Percentiles rank a stretch among this genome's conserved stretches.
phyloP scores from a whole-genome alignment of 805 yeast species.

The Ogataea methanolica region DNA sequence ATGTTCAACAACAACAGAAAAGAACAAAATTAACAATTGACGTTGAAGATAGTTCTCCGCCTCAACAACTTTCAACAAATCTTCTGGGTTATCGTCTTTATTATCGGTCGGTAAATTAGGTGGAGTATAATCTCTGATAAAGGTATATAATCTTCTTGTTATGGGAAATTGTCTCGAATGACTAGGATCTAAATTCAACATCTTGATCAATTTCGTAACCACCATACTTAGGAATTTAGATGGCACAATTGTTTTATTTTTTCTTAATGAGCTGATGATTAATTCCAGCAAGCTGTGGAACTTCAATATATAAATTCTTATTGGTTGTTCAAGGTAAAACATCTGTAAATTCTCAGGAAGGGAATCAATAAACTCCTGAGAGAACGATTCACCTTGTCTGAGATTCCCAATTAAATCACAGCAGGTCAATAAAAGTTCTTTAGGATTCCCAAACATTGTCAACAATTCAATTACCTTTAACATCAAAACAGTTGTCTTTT shows the following conservation, averaged over 20 bases:
- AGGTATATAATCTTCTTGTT: conserved; percentile 59
- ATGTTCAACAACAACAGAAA: conserved; percentile 46
- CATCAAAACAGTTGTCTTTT: conserved; percentile 32
- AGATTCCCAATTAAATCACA: conserved; percentile 57
- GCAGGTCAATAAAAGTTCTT: conserved; percentile 67
- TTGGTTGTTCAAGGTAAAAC: conserved; percentile 6
- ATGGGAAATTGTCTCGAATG: conserved; percentile 33
- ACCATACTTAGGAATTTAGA: conserved; percentile 74
- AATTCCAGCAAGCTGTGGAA: conserved; percentile 67
- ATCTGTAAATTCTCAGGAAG: conserved; percentile 10
- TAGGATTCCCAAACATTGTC: conserved; percentile 70
- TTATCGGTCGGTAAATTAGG: conserved; percentile 37
- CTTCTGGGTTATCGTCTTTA: conserved; percentile 32
- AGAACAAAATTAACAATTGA: conserved; percentile 55
- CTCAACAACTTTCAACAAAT: conserved; percentile 35
- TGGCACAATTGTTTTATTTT: conserved; percentile 69
- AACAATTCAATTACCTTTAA: conserved; percentile 56
- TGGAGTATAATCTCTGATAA: conserved; percentile 54
- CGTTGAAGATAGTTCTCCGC: conserved; percentile 64
- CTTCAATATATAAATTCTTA: conserved; percentile 45
- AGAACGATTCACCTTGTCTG: conserved; percentile 6
- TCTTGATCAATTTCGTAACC: conserved; percentile 52
- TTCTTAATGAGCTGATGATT: conserved; percentile 49
- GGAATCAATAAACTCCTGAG: conserved; percentile 9
- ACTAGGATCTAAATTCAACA: conserved; percentile 39